Evolutionary conservation across 2,329 filamentous ascomycete species (phyloP), one percentile per base, ranked within the genome.

Genomic region (Dissoconium aciculare): DNA sequence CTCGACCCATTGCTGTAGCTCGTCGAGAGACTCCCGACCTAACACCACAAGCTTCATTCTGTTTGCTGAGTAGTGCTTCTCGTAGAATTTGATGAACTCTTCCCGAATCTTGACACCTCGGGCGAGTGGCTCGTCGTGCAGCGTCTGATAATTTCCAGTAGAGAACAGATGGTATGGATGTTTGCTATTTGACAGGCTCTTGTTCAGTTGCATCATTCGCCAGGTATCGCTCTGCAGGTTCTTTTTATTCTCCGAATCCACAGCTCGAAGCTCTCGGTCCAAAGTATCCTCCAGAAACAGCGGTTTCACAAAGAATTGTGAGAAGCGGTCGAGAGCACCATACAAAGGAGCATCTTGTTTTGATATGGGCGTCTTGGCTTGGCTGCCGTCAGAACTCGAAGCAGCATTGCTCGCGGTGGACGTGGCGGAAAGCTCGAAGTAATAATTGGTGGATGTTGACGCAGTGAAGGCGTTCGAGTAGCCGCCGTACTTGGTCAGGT

Each of bases 221-320:
- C 85, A 93, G 33, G 71, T 69, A 49, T 94, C 85, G 52, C 73
- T 87, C 58, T 94, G 85, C 28, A 94, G 62, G 45, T 94, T 94
- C 68, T 94, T 94, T 67, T 93, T 93, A 60, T 94, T 92, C 56
- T 94, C 85, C 4, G 84, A 93, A 50, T 94, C 84, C 12, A 94
- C 85, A 1, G 85, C 85, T 42, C 70, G 74, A 39, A 94, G 64
- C 58, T 94, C 85, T 29, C 85, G 71, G 46, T 94, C 85, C 28
- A 94, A 57, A 0, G 84, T 89, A 41, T 74, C 82, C 32, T 78
- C 74, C 6, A 91, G 66, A 54, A 94, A 94, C 17, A 94, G 66
- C 0, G 85, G 85, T 38, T 78, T 70, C 41, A 92, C 76, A 55
- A 94, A 94, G 59, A 94, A 94, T 52, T 93, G 84, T 9, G 85